Base-by-base conservation (phyloP, 2,329 filamentous ascomycete genomes). In the Trichophyton schoenleinii region DNA sequence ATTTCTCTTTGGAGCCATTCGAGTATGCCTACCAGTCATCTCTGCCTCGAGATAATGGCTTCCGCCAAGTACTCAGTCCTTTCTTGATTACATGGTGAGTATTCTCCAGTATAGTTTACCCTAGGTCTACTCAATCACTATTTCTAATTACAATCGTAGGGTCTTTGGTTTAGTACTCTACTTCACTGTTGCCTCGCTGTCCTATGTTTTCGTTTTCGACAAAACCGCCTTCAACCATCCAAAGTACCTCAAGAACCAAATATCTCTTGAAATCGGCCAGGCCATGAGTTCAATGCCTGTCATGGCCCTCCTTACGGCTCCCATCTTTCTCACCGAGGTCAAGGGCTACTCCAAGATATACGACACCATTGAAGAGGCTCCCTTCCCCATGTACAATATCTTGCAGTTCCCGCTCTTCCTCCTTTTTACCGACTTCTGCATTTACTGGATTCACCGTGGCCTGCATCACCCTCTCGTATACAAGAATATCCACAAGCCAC, bases 211-310 rank as follows among this genome's bases (percentile, higher is more conserved):
- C 77, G 81, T 96, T 71, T 96, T 96, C 78, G 91, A 96, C 76
- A 94, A 96, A 75, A 82, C 84, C 48, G 94, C 89, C 52, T 85
- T 92, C 75, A 80, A 89, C 59, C 92, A 97, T 73, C 92, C 92
- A 57, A 94, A 94, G 71, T 97, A 92, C 75, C 86, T 96, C 70
- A 95, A 94, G 78, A 92, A 96, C 76, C 92, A 96, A 74, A 87
- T 96, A 65, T 79, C 81, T 63, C 82, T 91, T 68, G 92, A 97
- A 74, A 96, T 97, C 69, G 79, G 79, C 65, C 90, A 95, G 76
- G 85, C 91, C 64, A 84, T 86, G 75, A 74, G 75, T 55, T 80
- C 90, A 42, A 86, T 96, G 78, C 91, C 91, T 20, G 72, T 85
- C 71, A 96, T 96, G 87, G 82, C 91, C 58, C 66, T 92, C 62